phyloP scores from a whole-genome alignment of 108 stramenopile species.

The Cylindrotheca fusiformis region DNA sequence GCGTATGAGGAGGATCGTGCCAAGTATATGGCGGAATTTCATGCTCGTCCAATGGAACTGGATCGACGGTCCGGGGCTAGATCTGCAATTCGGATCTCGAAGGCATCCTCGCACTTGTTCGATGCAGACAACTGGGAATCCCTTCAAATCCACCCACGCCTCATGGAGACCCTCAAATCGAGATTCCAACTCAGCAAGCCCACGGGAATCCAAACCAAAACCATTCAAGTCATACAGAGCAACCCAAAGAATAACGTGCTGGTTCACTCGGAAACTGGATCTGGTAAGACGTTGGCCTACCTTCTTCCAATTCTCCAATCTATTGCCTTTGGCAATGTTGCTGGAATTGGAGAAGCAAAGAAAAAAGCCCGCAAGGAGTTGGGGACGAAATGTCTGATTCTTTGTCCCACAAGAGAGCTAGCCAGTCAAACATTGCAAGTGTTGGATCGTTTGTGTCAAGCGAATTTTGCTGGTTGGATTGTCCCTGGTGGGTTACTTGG shows the following conservation, averaged over 20 bases:
- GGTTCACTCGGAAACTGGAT: slow-evolving; percentile 90
- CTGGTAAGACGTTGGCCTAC: slow-evolving; percentile 89
- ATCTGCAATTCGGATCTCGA: slow-evolving; percentile 29
- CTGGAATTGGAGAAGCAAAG: neutral
- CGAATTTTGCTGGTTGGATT: slow-evolving; percentile 79
- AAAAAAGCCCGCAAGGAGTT: slow-evolving; percentile 27
- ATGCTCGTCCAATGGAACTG: slow-evolving; percentile 81
- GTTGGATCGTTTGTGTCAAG: slow-evolving; percentile 46
- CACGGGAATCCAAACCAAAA: slow-evolving; percentile 66
- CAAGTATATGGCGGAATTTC: slow-evolving; percentile 76
- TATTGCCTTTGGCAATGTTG: slow-evolving; percentile 28
- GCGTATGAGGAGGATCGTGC: slow-evolving; percentile 52
- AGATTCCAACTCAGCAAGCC: slow-evolving; percentile 51
- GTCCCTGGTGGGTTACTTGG: slow-evolving; percentile 89
- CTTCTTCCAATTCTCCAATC: slow-evolving; percentile 73
- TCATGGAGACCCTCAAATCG: slow-evolving; percentile 44
- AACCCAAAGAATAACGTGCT: slow-evolving; percentile 57
- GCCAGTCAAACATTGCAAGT: slow-evolving; percentile 78
- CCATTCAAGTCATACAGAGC: slow-evolving; percentile 29
- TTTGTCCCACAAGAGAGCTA: slow-evolving; percentile 95
- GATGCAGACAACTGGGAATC: slow-evolving; percentile 30
- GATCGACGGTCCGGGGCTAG: slow-evolving; percentile 58
- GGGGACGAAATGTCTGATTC: slow-evolving; percentile 71
- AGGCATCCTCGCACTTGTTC: slow-evolving; percentile 44
- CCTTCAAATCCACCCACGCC: slow-evolving; percentile 36